Evolutionary conservation across 371 early-diverging fungal species (phyloP), one percentile per base, ranked within the genome.

Genomic region (Mucor ambiguus): DNA sequence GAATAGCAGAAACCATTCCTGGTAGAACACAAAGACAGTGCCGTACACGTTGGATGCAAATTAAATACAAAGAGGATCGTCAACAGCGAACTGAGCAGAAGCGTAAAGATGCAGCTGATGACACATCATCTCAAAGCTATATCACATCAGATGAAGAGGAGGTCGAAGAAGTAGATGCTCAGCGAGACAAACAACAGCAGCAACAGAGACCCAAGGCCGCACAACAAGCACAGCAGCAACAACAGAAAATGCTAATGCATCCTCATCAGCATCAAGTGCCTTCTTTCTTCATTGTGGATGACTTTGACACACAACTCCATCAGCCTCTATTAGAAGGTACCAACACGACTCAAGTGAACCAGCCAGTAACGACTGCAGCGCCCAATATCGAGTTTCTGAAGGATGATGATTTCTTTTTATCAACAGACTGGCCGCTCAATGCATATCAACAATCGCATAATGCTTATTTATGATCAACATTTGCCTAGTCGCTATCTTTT

Each of bases 21-120:
- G 89, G 90, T 8, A 71, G 92, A 44, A 92, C 92, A 2, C 88
- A 87, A 73, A 76, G 91, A 30, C 92, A 92, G 66, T 92, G 92
- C 48, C 81, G 92, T 24, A 89, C 91, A 7, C 82, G 92, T 33
- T 92, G 87, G 87, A 84, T 85, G 54, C 86, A 86, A 65, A 71
- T 86, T 9, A 80, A 82, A 58, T 80, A 85, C 48, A 85, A 85
- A 55, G 81, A 83, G 67, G 71, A 74, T 29, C 72, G 77, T 54
- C 72, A 77, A 20, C 68, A 66, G n/a, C 66, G 65, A 44, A 30
- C 61, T 11, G 52, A 68, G 20, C 64, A 58, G 35, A 68, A 63
- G 26, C 32, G 56, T 16, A 63, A 62, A 32, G 56, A 63, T 33
- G 55, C 37, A 14, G 52, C 52, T 3, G 72, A 72, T 26, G 72